phyloP scores from a whole-genome alignment of 495 filamentous ascomycete species.

The Hypomontagnella monticulosa region DNA sequence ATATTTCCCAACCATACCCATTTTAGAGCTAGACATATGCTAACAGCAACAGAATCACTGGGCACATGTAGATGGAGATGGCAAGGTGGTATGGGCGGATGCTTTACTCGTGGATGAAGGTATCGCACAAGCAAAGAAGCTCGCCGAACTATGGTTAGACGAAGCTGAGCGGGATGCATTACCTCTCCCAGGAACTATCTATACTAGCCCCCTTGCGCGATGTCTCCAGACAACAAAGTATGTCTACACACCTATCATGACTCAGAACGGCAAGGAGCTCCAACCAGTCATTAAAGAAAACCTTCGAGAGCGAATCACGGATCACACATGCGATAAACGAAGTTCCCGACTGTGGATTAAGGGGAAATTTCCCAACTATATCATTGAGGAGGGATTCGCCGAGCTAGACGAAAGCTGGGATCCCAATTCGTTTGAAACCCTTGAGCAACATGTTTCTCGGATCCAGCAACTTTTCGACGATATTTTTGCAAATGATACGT shows the following conservation, averaged over 20 bases:
- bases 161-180: constrained; percentile 63
- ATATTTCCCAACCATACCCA: neutral
- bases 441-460: constrained; percentile 39
- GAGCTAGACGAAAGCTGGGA: constrained; percentile 71
- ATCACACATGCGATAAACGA: constrained; percentile 82
- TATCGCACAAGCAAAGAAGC: constrained; percentile 66
- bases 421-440: constrained; percentile 37
- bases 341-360: constrained; percentile 65
- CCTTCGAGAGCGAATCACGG: constrained; percentile 74
- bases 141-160: constrained; percentile 70
- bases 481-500: constrained; percentile 40
- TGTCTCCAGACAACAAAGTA: constrained; percentile 70
- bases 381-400: constrained; percentile 69
- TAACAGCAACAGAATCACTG: constrained; percentile 64
- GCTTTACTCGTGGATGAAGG: constrained; percentile 71
- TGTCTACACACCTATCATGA: constrained; percentile 63
- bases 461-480: constrained; percentile 40
- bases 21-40: neutral
- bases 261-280: constrained; percentile 49
- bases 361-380: constrained; percentile 64
- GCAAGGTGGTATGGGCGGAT: constrained; percentile 73
- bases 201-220: constrained; percentile 72
- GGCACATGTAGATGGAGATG: constrained; percentile 74
- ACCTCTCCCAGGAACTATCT: constrained; percentile 71
- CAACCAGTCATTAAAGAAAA: constrained; percentile 72